Conservation (phyloP, 2,329 filamentous ascomycete species). For the Penicillium sp. region DNA sequence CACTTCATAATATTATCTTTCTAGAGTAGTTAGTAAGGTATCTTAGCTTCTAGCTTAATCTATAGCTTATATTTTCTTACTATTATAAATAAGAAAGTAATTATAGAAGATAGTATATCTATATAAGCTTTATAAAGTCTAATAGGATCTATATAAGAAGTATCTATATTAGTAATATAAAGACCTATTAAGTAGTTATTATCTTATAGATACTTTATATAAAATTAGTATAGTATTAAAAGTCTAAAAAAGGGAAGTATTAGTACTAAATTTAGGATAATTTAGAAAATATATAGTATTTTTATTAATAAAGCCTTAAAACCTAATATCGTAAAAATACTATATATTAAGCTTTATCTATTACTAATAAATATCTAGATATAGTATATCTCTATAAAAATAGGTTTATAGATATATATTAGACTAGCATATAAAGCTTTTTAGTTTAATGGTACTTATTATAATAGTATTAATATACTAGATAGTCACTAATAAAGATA, state of each 20-base stretch:
- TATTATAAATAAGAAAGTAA: too few relatives aligned
- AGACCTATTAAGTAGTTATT: conserved; percentile 5
- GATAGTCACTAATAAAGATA: not conserved
- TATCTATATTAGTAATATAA: not conserved
- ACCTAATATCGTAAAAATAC: not conserved
- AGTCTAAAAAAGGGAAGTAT: not conserved
- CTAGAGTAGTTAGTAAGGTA: too few relatives aligned
- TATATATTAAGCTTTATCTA: not conserved
- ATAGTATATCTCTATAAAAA: not conserved
- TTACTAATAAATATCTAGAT: not conserved
- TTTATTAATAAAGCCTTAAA: not conserved
- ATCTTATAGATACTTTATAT: not conserved
- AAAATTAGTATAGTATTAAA: not conserved
- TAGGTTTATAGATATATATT: not conserved
- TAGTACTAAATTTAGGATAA: not conserved
- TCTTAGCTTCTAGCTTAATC: too few relatives aligned
- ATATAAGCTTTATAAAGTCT: too few relatives aligned
- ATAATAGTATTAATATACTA: not conserved
- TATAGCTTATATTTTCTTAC: too few relatives aligned
- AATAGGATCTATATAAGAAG: not conserved
- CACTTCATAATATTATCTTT: too few relatives aligned
- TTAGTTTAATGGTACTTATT: not conserved
- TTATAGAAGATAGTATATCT: too few relatives aligned
- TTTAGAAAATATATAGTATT: not conserved
- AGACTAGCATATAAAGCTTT: not conserved